Percentiles rank a stretch among this genome's conserved stretches.
These are phyloP conservation scores for Alternaria sp. DNA, from an alignment of 2,329 filamentous ascomycete species.

Conservation along the genomic window DNA sequence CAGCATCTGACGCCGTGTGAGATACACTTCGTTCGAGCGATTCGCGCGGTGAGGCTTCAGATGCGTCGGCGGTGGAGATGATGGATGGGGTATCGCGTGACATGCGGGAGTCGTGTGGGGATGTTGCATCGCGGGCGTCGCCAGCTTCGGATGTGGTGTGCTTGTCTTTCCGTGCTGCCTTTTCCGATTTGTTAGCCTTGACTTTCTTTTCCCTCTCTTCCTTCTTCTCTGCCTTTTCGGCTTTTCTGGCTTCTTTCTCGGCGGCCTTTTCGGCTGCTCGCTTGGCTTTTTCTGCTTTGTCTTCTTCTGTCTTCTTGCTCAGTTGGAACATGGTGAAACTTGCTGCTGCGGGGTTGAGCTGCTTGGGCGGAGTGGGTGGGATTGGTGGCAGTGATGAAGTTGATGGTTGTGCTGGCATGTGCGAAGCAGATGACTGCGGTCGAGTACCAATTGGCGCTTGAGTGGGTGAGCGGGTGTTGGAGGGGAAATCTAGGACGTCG, in stretches of 20 bases:
- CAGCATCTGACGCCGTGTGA: slow-evolving; percentile 48
- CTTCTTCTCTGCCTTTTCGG: slow-evolving; percentile 45
- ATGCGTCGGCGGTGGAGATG: slow-evolving; percentile 52
- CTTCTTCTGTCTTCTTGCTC: slow-evolving; percentile 46
- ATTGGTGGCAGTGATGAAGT: slow-evolving; percentile 32
- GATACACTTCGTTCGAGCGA: slow-evolving; percentile 53
- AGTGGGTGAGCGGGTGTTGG: slow-evolving; percentile 61
- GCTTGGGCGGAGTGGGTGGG: slow-evolving; percentile 59
- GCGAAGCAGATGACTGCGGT: slow-evolving; percentile 67
- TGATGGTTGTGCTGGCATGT: slow-evolving; percentile 31
- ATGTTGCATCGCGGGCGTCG: slow-evolving; percentile 38
- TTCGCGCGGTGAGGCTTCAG: slow-evolving; percentile 50
- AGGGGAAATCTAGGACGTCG: slow-evolving; percentile 60
- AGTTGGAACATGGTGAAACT: slow-evolving; percentile 70
- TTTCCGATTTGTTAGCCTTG: slow-evolving; percentile 46
- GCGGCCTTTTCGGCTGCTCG: slow-evolving; percentile 39
- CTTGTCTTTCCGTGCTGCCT: slow-evolving; percentile 48
- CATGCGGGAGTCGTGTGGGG: slow-evolving; percentile 47
- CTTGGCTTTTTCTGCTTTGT: slow-evolving; percentile 46
- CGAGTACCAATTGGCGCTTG: slow-evolving; percentile 81
- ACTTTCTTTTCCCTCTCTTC: slow-evolving; percentile 53
- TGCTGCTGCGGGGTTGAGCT: slow-evolving; percentile 86
- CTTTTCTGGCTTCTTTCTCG: slow-evolving; percentile 51
- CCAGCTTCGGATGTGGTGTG: slow-evolving; percentile 39
- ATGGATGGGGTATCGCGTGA: slow-evolving; percentile 56